Conservation (phyloP, 306 rosid genomes). For the Vigna mungo region DNA sequence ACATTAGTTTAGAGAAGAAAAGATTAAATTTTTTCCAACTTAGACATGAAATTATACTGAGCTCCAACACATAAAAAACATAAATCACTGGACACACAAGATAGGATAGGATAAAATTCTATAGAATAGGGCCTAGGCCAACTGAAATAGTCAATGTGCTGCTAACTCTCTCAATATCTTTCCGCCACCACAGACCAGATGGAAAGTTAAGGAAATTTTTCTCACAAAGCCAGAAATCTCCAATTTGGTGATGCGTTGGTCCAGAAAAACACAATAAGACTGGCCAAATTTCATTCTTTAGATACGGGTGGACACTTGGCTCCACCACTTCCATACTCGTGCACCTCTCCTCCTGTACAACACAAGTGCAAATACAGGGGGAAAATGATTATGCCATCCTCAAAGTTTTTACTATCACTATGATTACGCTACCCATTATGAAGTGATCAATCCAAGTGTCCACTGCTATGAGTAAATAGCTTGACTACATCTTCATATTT, state of each 20-base stretch:
- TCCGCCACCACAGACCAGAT: conserved; percentile 59
- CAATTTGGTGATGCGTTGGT: conserved; percentile 57
- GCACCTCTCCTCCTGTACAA: conserved; percentile 99
- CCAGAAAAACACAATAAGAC: conserved; percentile 64
- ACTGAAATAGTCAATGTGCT: conserved; percentile 55
- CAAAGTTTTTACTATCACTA: conserved; percentile 95
- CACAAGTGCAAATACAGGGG: conserved; percentile 99
- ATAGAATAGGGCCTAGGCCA: conserved; percentile 27
- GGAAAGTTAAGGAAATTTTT: conserved; percentile 50
- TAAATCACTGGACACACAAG: conserved; percentile 48
- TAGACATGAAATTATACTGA: conserved; percentile 25
- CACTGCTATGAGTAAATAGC: conserved; percentile 79
- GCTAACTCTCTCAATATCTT: conserved; percentile 57
- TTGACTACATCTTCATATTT: conserved; percentile 69
- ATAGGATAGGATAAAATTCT: conserved; percentile 42
- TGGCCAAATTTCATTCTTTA: conserved; percentile 63
- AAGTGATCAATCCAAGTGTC: conserved; percentile 77
- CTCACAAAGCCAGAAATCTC: conserved; percentile 59
- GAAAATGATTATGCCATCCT: conserved; percentile 98
- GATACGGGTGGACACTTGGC: conserved; percentile 96
- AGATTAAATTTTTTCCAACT: conserved; percentile 19
- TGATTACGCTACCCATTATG: conserved; percentile 86
- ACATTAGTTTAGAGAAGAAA: not conserved
- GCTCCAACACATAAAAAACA: conserved; percentile 43
- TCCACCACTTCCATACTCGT: conserved; percentile 70